These are phyloP conservation scores for Neonectria ditissima DNA, from an alignment of 2,329 filamentous ascomycete species.

Conservation along the genomic window DNA sequence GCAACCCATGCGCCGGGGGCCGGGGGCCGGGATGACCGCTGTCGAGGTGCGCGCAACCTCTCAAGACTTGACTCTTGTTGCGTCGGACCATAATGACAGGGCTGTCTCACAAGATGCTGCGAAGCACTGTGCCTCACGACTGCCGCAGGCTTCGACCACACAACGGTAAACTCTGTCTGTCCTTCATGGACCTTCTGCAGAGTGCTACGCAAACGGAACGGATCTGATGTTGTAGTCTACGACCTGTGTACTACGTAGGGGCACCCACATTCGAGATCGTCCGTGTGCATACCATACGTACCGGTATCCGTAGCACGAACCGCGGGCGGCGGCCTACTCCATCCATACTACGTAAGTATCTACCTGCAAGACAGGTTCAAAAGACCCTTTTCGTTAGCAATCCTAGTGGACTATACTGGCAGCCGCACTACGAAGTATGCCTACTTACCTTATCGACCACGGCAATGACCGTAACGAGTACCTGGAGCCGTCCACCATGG, in stretches of 20 bases:
- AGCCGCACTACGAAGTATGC: neutral
- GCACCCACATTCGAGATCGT: neutral
- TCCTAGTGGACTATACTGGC: too few relatives aligned
- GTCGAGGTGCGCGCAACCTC: constrained; percentile 13
- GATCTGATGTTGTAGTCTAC: neutral
- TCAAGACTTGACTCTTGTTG: constrained; percentile 16
- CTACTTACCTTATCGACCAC: too few relatives aligned
- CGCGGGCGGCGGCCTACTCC: constrained; percentile 6
- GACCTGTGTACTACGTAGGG: neutral
- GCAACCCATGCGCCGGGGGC: constrained; percentile 17
- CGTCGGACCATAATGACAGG: constrained; percentile 15
- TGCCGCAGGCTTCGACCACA: constrained; percentile 10
- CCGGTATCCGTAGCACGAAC: neutral
- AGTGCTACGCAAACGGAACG: neutral
- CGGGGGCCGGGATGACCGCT: constrained; percentile 17
- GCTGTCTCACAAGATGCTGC: constrained; percentile 19
- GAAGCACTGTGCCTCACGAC: constrained; percentile 14
- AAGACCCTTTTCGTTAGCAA: too few relatives aligned
- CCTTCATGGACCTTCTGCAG: neutral
- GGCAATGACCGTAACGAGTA: neutral
- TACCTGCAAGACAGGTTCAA: neutral
- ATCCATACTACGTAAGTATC: too few relatives aligned
- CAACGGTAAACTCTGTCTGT: neutral
- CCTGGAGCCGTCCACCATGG: constrained; percentile 1
- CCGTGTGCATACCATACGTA: neutral